Evolutionary conservation across 768 basidiomycete species (phyloP).

Genomic region (Coprinellus micaceus): DNA sequence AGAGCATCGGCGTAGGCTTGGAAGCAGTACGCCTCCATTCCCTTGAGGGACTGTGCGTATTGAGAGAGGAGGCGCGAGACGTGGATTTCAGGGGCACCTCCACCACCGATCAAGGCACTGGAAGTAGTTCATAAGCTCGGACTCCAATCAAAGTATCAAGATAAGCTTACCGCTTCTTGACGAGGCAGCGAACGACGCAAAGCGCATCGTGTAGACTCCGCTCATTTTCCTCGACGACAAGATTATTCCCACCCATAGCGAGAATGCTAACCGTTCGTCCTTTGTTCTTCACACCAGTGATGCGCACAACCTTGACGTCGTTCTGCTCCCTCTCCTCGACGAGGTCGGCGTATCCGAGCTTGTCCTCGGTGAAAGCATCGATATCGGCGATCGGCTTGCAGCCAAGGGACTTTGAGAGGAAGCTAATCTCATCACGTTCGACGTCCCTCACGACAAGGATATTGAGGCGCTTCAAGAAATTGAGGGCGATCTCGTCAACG

Average conservation of each 20-base stretch:
- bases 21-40: constrained; percentile 99
- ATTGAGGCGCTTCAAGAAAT: constrained; percentile 94
- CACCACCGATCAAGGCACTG: constrained; percentile 90
- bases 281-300: constrained; percentile 91
- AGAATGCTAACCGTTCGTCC: constrained; percentile 95
- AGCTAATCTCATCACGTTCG: constrained; percentile 98
- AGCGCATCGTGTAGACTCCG: constrained; percentile 96
- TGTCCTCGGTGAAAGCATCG: constrained; percentile 96
- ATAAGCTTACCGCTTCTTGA: constrained; percentile 84
- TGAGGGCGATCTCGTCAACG: constrained; percentile 96
- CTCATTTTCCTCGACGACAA: constrained; percentile 96
- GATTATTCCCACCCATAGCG: constrained; percentile 87
- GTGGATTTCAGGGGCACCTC: constrained; percentile 97
- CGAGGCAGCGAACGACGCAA: constrained; percentile 97
- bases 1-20: constrained; percentile 97
- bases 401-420: constrained; percentile 90
- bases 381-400: constrained; percentile 97
- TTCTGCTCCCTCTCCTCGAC: constrained; percentile 83
- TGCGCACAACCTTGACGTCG: constrained; percentile 88
- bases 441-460: constrained; percentile 97
- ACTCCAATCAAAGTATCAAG: not conserved
- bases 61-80: constrained; percentile 89
- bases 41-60: constrained; percentile 88
- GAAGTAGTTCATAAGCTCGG: not conserved
- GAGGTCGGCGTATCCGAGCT: constrained; percentile 93